Percentiles rank a stretch among this genome's conserved stretches.
Evolutionary conservation across 169 alveolate species (phyloP).

Genomic region (Eimeria tenella): DNA sequence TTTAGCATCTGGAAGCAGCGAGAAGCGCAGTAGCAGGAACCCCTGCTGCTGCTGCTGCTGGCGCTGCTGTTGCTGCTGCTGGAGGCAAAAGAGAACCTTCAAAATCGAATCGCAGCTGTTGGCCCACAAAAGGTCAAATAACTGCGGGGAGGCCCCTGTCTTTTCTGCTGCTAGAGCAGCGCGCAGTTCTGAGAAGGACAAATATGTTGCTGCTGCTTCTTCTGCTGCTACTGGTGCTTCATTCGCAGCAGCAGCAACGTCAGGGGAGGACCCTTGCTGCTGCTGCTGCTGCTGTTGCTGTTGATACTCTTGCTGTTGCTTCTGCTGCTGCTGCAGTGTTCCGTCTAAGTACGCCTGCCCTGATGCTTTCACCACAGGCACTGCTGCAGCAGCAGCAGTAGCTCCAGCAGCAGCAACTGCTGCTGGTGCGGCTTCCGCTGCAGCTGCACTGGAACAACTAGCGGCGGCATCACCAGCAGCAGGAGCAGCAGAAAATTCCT

Average conservation of each 20-base stretch:
- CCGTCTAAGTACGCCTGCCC: background rate
- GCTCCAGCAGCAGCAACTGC: slow-evolving; percentile 34
- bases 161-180: slow-evolving; percentile 41
- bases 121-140: background rate
- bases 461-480: slow-evolving; percentile 23
- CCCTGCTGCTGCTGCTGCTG: slow-evolving; percentile 30
- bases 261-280: background rate
- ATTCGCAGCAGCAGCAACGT: background rate
- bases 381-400: background rate
- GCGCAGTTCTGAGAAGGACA: slow-evolving; percentile 18
- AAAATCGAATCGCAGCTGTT: slow-evolving; percentile 34
- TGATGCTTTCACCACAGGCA: background rate
- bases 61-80: background rate
- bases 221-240: background rate
- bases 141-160: background rate
- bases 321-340: slow-evolving; percentile 1
- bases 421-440: slow-evolving; percentile 1
- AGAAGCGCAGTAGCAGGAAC: slow-evolving; percentile 32
- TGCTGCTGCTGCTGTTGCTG: slow-evolving; percentile 6
- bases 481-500: background rate
- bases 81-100: background rate
- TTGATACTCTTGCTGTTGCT: background rate
- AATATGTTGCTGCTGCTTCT: background rate
- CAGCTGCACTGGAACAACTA: background rate
- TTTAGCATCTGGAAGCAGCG: background rate